A percentile compares a stretch with the other conserved stretches of the same genome.
Evolutionary conservation across 371 early-diverging fungal genomes (phyloP).

Genomic region (Lichtheimia ornata): DNA sequence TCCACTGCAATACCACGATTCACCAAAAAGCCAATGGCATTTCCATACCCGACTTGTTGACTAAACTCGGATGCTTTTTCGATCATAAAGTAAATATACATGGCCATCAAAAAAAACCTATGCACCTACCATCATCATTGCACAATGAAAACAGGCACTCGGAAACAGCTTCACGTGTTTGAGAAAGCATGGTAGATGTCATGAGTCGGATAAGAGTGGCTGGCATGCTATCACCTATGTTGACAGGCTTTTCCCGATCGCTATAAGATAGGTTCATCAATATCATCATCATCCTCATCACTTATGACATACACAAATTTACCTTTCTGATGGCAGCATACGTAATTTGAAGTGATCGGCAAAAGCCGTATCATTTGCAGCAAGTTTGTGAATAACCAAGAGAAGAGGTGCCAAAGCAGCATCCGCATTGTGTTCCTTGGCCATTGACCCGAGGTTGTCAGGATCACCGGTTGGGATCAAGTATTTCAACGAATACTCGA

Average conservation of each 20-base stretch:
- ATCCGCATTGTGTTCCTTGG: slow-evolving; percentile 41
- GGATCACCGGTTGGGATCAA: slow-evolving; percentile 50
- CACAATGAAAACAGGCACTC: slow-evolving; percentile 78
- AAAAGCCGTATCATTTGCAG: slow-evolving; percentile 46
- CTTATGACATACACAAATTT: slow-evolving; percentile 20
- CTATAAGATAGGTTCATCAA: slow-evolving; percentile 27
- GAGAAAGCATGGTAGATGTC: slow-evolving; percentile 68
- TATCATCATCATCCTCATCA: too few species aligned
- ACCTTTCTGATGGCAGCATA: slow-evolving; percentile 69
- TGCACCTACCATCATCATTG: slow-evolving; percentile 72
- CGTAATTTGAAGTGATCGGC: slow-evolving; percentile 30
- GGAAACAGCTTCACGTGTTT: slow-evolving; percentile 65
- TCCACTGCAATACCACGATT: slow-evolving; percentile 62
- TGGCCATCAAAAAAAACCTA: too few species aligned
- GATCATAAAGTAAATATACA: background rate
- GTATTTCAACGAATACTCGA: slow-evolving; percentile 29
- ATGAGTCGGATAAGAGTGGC: slow-evolving; percentile 74
- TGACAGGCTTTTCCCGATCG: slow-evolving; percentile 77
- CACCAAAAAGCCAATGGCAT: slow-evolving; percentile 87
- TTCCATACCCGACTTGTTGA: slow-evolving; percentile 88
- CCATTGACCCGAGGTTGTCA: slow-evolving; percentile 15
- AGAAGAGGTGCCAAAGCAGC: slow-evolving; percentile 69
- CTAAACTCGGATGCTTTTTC: slow-evolving; percentile 47
- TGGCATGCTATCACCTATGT: slow-evolving; percentile 65
- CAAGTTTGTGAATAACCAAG: slow-evolving; percentile 52